Evolutionary conservation across 768 basidiomycete genomes (phyloP).

Genomic region (Royoungia palumana): DNA sequence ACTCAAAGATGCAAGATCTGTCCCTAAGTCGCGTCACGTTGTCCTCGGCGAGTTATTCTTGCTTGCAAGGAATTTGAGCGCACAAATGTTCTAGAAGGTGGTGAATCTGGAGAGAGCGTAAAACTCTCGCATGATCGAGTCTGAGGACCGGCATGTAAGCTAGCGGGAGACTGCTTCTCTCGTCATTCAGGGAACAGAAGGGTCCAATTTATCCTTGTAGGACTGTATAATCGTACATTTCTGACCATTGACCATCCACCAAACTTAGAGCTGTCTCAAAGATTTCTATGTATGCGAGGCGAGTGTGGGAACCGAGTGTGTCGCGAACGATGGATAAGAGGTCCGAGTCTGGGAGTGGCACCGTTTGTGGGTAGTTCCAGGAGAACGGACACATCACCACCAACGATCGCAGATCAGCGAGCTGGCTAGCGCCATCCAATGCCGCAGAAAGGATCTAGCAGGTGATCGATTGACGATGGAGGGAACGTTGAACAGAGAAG

Average conservation of each 20-base stretch:
- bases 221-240: too few species aligned
- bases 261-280: neutral
- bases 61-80: too few species aligned
- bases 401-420: neutral
- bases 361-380: neutral
- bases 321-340: neutral
- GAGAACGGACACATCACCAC: neutral
- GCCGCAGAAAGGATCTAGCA: neutral
- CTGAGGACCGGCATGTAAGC: too few species aligned
- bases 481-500: neutral
- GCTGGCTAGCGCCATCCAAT: neutral
- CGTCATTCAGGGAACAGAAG: too few species aligned
- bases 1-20: too few species aligned
- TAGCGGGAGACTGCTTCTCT: too few species aligned
- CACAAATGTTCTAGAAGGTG: too few species aligned
- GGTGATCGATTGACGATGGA: neutral
- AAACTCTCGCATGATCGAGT: too few species aligned
- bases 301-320: neutral
- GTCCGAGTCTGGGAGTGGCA: neutral
- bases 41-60: too few species aligned
- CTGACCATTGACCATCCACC: constrained; percentile 5
- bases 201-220: too few species aligned
- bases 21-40: too few species aligned
- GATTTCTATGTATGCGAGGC: neutral
- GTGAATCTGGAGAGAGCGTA: too few species aligned